phyloP scores from a whole-genome alignment of 495 filamentous ascomycete species.

The Xylaria nigripes region DNA sequence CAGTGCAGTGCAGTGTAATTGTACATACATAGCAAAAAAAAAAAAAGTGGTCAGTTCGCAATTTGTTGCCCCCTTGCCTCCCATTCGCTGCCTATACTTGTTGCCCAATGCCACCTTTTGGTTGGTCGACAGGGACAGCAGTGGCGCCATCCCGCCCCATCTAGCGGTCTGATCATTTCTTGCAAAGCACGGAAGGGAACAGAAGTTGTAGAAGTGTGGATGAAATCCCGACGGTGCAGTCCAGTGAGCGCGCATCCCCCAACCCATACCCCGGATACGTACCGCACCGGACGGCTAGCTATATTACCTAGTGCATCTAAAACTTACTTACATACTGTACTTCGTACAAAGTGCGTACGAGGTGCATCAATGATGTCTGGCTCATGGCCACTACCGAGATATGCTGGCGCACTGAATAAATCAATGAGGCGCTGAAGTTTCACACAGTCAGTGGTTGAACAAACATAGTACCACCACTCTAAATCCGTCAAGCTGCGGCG shows the following conservation, averaged over 20 bases:
- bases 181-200: constrained; percentile 1
- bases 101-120: neutral
- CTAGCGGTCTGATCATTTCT: constrained; percentile 10
- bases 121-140: neutral
- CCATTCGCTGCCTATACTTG: neutral
- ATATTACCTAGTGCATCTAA: no score
- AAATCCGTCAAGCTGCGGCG: neutral
- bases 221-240: constrained; percentile 8
- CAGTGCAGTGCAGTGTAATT: no score
- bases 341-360: no score
- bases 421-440: neutral
- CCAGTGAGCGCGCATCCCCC: neutral
- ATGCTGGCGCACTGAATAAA: neutral
- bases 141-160: constrained; percentile 5
- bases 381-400: no score
- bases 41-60: constrained; percentile 1
- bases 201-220: constrained; percentile 5
- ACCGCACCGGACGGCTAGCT: no score
- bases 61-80: neutral
- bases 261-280: neutral
- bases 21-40: no score
- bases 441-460: no score
- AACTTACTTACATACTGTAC: no score
- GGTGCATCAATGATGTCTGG: no score
- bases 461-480: neutral